A percentile compares a stretch with the other conserved stretches of the same genome.
phyloP scores from a whole-genome alignment of 192 early-diverging fungal genomes.

The Dissophora globulifera region DNA sequence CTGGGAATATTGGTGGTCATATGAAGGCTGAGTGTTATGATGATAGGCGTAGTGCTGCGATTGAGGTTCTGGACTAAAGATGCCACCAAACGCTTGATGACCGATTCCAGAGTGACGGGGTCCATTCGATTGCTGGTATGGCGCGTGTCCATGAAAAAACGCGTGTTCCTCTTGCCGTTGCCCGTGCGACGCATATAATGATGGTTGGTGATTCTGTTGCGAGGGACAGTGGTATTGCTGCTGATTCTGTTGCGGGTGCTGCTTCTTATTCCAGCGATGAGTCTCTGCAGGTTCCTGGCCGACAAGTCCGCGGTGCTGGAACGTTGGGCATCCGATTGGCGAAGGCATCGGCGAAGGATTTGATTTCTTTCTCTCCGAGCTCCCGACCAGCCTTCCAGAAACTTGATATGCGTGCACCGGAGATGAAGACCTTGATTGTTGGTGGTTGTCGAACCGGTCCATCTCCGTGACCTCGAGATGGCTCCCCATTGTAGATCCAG shows the following conservation, averaged over 20 bases:
- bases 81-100: conserved; percentile 7
- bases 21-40: not conserved
- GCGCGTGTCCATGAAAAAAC: conserved; percentile 26
- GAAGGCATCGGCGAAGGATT: conserved; percentile 31
- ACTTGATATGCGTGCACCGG: conserved; percentile 9
- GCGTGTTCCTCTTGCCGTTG: conserved; percentile 15
- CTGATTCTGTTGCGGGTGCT: conserved; percentile 28
- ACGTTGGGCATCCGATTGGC: conserved; percentile 28
- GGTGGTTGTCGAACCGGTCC: not conserved
- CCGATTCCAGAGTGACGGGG: conserved; percentile 14
- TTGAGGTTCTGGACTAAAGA: conserved; percentile 10
- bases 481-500: not conserved
- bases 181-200: conserved; percentile 6
- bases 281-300: conserved; percentile 32
- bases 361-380: conserved; percentile 13
- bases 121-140: conserved; percentile 35
- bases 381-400: not conserved
- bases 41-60: conserved; percentile 1
- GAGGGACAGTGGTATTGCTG: no score
- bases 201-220: conserved; percentile 4
- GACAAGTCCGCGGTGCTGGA: conserved; percentile 21
- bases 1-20: conserved; percentile 9
- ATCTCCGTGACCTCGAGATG: not conserved
- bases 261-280: conserved; percentile 41
- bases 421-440: conserved; percentile 4